Evolutionary conservation across 305 asterid species (phyloP).

Genomic region (Caryopteris hybrid): DNA sequence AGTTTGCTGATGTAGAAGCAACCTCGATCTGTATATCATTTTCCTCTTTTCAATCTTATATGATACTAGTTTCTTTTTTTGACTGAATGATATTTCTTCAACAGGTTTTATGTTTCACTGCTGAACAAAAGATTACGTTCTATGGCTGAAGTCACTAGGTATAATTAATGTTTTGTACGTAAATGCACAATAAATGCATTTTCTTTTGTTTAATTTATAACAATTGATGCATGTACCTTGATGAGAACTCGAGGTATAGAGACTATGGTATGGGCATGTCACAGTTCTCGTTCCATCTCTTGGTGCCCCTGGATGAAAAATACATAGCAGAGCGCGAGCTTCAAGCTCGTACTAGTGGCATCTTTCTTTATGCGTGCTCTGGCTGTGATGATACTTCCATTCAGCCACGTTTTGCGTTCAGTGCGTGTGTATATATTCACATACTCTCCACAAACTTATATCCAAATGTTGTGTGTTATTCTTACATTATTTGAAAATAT

Average conservation of each 20-base stretch:
- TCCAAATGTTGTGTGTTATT: too few relatives aligned
- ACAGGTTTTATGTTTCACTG: conserved; percentile 42
- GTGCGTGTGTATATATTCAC: too few relatives aligned
- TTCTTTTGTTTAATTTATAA: not conserved
- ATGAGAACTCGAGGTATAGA: conserved; percentile 18
- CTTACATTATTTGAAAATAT: too few relatives aligned
- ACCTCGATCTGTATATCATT: too few relatives aligned
- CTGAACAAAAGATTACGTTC: conserved; percentile 38
- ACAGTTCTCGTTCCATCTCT: conserved; percentile 36
- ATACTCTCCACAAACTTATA: too few relatives aligned
- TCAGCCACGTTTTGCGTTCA: too few relatives aligned
- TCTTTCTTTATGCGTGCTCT: too few relatives aligned
- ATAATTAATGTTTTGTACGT: too few relatives aligned
- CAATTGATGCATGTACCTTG: conserved; percentile 4
- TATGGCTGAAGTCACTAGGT: conserved; percentile 37
- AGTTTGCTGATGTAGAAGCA: conserved; percentile 40
- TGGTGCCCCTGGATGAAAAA: conserved; percentile 30
- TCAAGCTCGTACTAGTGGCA: not conserved
- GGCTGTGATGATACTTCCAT: too few relatives aligned
- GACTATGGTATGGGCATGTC: conserved; percentile 23
- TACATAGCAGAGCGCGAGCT: conserved; percentile 25
- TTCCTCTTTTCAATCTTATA: too few relatives aligned
- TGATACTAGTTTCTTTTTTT: too few relatives aligned
- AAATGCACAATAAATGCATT: too few relatives aligned
- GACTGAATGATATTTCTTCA: not conserved